phyloP scores from a whole-genome alignment of 2,329 filamentous ascomycete genomes.

The Fusarium humuli region DNA sequence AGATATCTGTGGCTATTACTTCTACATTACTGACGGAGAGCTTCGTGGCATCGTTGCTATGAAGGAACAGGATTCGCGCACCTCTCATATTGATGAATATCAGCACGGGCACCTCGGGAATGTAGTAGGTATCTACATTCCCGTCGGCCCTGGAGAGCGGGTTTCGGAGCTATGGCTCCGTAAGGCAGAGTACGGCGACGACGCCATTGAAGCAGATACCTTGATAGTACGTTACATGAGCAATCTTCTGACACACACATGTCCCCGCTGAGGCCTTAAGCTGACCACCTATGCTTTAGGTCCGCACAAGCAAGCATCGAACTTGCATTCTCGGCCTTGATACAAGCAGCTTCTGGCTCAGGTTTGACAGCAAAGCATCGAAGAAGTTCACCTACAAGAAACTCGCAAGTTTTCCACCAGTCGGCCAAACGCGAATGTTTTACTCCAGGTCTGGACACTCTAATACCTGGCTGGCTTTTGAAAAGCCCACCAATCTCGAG shows the following conservation, averaged over 20 bases:
- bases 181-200: fast-evolving
- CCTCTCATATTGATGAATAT: fast-evolving
- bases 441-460: neutral
- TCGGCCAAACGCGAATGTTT: neutral
- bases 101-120: no score
- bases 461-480: neutral
- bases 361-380: no score
- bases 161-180: constrained; percentile 5
- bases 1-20: neutral
- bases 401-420: neutral
- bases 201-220: fast-evolving
- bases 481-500: fast-evolving
- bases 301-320: neutral
- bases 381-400: neutral
- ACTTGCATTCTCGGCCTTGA: neutral
- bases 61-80: neutral
- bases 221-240: neutral
- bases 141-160: neutral
- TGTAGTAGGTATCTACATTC: neutral
- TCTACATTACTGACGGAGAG: fast-evolving
- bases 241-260: no score
- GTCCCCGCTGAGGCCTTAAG: no score
- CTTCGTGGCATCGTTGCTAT: neutral
- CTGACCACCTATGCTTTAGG: neutral
- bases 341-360: neutral